These are phyloP conservation scores for Suillus ampliporus DNA, from an alignment of 768 basidiomycete genomes.

Conservation along the genomic window DNA sequence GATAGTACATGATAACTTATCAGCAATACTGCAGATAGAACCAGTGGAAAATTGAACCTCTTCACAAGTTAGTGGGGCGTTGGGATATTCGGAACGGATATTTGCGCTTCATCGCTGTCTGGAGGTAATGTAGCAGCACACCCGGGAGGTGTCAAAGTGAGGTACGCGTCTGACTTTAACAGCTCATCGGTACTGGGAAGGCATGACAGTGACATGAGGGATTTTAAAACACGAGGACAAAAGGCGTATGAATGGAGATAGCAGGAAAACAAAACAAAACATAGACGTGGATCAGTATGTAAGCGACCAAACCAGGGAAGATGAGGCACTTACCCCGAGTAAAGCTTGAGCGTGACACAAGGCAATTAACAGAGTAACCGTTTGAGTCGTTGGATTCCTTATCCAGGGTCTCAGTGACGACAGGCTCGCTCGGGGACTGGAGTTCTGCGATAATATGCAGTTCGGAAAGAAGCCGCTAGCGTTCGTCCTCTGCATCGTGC, in stretches of 20 bases:
- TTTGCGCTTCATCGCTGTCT: no score
- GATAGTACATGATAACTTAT: no score
- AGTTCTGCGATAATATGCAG: neutral
- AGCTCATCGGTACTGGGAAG: neutral
- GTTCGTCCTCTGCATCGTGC: slow-evolving; percentile 59
- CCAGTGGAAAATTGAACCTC: no score
- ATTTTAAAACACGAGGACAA: no score
- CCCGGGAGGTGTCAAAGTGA: slow-evolving; percentile 46
- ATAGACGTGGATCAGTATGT: neutral
- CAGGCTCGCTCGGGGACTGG: neutral
- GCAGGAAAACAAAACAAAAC: neutral
- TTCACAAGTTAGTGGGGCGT: no score
- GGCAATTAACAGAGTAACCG: neutral
- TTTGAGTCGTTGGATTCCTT: neutral
- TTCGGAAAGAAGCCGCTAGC: slow-evolving; percentile 52
- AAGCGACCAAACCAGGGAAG: neutral
- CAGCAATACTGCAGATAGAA: no score
- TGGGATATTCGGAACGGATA: no score
- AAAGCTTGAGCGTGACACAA: neutral
- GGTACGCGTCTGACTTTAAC: slow-evolving; percentile 72
- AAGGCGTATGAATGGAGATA: neutral
- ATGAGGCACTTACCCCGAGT: slow-evolving; percentile 13
- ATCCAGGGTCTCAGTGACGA: neutral
- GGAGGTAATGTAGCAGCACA: no score
- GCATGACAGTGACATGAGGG: slow-evolving; percentile 4